Evolutionary conservation across 2,329 filamentous ascomycete genomes (phyloP), one percentile per base, ranked within the genome.

Genomic region (Fusarium transvaalense): DNA sequence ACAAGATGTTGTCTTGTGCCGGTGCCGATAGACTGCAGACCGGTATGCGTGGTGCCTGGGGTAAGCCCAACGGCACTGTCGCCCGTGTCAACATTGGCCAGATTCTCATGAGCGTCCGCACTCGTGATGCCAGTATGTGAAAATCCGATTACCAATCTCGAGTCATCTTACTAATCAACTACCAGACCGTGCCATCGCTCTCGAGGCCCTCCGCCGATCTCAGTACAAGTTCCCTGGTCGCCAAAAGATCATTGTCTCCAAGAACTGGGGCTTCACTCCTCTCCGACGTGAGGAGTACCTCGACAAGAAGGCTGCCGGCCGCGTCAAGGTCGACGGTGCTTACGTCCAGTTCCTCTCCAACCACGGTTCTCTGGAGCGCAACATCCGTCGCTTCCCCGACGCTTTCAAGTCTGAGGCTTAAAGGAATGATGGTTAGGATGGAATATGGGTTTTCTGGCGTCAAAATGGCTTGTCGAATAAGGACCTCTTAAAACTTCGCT

Each of bases 1-100:
- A 99, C 94, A 99, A 99, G 92, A 99, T 99, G 96, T 95, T 99
- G 93, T 98, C 96, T 82, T 99, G 96, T 85, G 96, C 96, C 81
- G 96, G 96, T 90, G 96, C 96, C 91, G 96, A 99, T 98, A 94
- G 96, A 92, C 89, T 99, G 85, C 96, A 99, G 87, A 99, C 96
- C 78, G 96, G 96, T 89, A 99, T 99, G 96, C 95, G 96, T 92
- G 96, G 96, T 91, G 96, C 96, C 78, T 99, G 94, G 91, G 96
- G 96, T 82, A 99, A 99, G 92, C 96, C 96, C 84, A 97, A 98
- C 89, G 96, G 96, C 82, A 91, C 89, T 80, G 96, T 99, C 81
- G 96, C 96, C 83, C 96, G 96, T 92, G 95, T 99, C 89, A 98
- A 98, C 92, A 99, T 99, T 80, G 96, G 96, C 83, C 96, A 99